Evolutionary conservation across 2,329 filamentous ascomycete species (phyloP).

Genomic region (Setomelanomma holmii): DNA sequence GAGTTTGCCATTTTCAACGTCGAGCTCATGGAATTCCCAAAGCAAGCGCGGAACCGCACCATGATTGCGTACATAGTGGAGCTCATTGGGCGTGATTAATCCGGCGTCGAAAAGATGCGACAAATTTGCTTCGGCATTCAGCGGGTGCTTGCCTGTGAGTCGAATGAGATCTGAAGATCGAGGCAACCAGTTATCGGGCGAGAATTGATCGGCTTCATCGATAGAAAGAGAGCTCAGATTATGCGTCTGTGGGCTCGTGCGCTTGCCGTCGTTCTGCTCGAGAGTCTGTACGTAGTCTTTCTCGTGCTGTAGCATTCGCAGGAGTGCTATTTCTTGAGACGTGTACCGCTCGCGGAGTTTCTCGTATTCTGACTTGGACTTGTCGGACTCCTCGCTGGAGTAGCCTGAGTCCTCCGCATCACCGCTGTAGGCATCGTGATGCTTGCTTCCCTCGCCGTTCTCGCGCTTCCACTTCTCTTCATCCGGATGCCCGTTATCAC

Average conservation of each 20-base stretch:
- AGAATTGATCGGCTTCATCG: slow-evolving; percentile 60
- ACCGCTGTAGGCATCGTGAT: slow-evolving; percentile 47
- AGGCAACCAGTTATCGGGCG: slow-evolving; percentile 63
- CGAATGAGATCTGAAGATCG: slow-evolving; percentile 57
- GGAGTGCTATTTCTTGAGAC: slow-evolving; percentile 49
- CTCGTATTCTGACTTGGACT: slow-evolving; percentile 29
- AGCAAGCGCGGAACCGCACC: slow-evolving; percentile 59
- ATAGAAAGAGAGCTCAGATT: slow-evolving; percentile 47
- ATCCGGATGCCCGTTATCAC: slow-evolving; percentile 26
- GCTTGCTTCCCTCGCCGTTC: slow-evolving; percentile 42
- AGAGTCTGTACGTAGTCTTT: slow-evolving; percentile 52
- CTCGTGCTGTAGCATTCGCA: slow-evolving; percentile 54
- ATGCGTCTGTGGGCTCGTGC: slow-evolving; percentile 45
- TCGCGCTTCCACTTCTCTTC: slow-evolving; percentile 33
- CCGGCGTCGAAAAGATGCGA: slow-evolving; percentile 55
- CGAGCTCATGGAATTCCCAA: slow-evolving; percentile 59
- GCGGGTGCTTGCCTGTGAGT: slow-evolving; percentile 60
- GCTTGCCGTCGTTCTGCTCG: slow-evolving; percentile 54
- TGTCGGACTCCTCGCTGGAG: slow-evolving; percentile 24
- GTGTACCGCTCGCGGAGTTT: slow-evolving; percentile 48
- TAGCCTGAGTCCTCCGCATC: slow-evolving; percentile 20
- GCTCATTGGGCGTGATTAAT: slow-evolving; percentile 58
- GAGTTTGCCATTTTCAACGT: slow-evolving; percentile 52
- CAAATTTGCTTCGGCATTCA: slow-evolving; percentile 59
- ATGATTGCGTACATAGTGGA: slow-evolving; percentile 63